phyloP scores from a whole-genome alignment of 2,329 filamentous ascomycete species.

The Hypoxylon sp. region DNA sequence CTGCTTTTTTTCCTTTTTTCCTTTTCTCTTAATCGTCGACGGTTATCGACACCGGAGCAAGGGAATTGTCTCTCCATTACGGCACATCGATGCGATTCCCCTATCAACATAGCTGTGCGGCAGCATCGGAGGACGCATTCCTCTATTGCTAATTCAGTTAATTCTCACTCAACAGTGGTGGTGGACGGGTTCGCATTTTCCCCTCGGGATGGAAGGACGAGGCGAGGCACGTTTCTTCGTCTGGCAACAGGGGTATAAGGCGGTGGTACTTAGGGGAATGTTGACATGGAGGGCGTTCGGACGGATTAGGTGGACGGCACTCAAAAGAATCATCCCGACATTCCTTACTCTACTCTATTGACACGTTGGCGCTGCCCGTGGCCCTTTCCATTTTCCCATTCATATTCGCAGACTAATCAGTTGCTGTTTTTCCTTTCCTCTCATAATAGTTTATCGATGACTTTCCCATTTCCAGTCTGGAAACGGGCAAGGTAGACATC shows the following conservation, averaged over 20 bases:
- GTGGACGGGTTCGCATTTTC: background rate
- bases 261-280: background rate
- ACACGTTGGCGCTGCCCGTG: background rate
- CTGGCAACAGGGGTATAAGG: background rate
- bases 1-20: conserved; percentile 1
- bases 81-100: background rate
- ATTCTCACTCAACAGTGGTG: background rate
- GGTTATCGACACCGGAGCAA: background rate
- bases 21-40: conserved; percentile 1
- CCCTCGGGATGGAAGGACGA: background rate
- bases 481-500: conserved; percentile 25
- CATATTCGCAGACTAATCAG: background rate
- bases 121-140: background rate
- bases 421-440: background rate
- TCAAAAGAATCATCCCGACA: background rate
- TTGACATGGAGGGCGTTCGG: background rate
- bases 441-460: conserved; percentile 10
- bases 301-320: background rate
- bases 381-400: background rate
- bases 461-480: conserved; percentile 1
- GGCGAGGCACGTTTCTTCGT: background rate
- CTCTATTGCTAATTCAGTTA: background rate
- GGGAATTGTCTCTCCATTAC: background rate
- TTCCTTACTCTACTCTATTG: conserved; percentile 5
- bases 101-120: background rate